phyloP scores from a whole-genome alignment of 768 basidiomycete genomes.

The Hericium alpestre region DNA sequence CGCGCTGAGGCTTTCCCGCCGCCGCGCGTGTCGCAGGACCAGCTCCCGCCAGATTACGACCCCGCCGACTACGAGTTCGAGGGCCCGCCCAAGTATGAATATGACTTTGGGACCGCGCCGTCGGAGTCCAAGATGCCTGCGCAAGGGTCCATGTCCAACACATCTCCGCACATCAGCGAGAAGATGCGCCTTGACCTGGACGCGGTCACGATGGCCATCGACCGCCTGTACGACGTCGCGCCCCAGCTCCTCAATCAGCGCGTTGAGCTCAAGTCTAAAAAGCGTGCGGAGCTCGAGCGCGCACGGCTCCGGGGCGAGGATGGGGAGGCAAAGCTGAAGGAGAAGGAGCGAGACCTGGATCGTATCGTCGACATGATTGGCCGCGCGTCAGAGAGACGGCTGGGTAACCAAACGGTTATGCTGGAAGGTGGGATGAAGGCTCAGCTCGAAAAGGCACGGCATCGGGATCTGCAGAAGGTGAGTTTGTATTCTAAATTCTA shows the following conservation, averaged over 20 bases:
- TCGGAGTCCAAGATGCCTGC: conserved; percentile 8
- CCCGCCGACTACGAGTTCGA: conserved; percentile 22
- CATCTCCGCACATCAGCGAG: conserved; percentile 34
- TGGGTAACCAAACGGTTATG: conserved; percentile 61
- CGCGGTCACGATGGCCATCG: conserved; percentile 77
- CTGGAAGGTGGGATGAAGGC: conserved; percentile 51
- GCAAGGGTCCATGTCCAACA: not conserved
- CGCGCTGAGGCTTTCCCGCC: conserved; percentile 5
- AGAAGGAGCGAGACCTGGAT: conserved; percentile 54
- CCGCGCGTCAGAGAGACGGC: conserved; percentile 55
- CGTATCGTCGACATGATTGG: conserved; percentile 61
- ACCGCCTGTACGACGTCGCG: conserved; percentile 73
- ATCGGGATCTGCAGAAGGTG: conserved; percentile 58
- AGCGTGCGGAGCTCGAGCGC: conserved; percentile 63
- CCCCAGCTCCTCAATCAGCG: conserved; percentile 89
- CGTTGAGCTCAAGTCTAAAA: conserved; percentile 72
- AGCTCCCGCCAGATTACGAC: conserved; percentile 23
- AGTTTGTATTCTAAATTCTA: conserved; percentile 5
- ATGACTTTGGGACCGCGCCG: conserved; percentile 1
- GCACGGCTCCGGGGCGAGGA: conserved; percentile 41
- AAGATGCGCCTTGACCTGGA: conserved; percentile 85
- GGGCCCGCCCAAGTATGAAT: conserved; percentile 23
- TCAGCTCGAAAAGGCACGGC: conserved; percentile 41
- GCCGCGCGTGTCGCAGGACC: conserved; percentile 3
- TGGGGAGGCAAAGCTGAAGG: conserved; percentile 23